Conservation (phyloP, 1,284 basidiomycete genomes). For the Leucoagaricus sp. region DNA sequence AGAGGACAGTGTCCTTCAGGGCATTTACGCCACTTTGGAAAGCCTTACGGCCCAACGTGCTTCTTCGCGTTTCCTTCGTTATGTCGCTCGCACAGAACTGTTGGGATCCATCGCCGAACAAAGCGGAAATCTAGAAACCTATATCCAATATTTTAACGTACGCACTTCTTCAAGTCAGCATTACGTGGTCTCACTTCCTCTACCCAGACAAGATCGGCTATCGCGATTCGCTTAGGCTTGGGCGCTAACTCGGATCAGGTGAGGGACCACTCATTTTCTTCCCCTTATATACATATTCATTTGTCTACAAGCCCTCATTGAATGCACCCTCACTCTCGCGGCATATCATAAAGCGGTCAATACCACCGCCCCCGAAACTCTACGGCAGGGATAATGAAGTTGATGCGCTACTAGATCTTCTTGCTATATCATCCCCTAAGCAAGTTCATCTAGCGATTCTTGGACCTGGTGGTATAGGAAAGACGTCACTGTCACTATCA, state of each 20-base stretch:
- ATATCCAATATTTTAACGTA: constrained; percentile 14
- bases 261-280: not conserved
- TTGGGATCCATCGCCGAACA: constrained; percentile 21
- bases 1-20: constrained; percentile 21
- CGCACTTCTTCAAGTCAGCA: not conserved
- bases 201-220: constrained; percentile 7
- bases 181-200: not conserved
- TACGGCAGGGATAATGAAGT: constrained; percentile 25
- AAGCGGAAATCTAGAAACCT: constrained; percentile 24
- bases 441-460: constrained; percentile 24
- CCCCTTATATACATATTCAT: not conserved
- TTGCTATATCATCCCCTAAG: constrained; percentile 1
- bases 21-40: constrained; percentile 22
- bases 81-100: constrained; percentile 22
- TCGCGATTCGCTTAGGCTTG: constrained; percentile 8
- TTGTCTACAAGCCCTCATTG: not conserved
- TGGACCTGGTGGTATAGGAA: constrained; percentile 35
- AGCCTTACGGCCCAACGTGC: constrained; percentile 15
- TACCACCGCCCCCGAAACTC: constrained; percentile 23
- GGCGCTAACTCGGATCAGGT: not conserved
- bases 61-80: constrained; percentile 17
- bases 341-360: not conserved
- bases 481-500: constrained; percentile 29
- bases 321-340: not conserved
- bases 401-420: constrained; percentile 15